Evolutionary conservation across 2,329 filamentous ascomycete genomes (phyloP).

Genomic region (Aspergillus sp.): DNA sequence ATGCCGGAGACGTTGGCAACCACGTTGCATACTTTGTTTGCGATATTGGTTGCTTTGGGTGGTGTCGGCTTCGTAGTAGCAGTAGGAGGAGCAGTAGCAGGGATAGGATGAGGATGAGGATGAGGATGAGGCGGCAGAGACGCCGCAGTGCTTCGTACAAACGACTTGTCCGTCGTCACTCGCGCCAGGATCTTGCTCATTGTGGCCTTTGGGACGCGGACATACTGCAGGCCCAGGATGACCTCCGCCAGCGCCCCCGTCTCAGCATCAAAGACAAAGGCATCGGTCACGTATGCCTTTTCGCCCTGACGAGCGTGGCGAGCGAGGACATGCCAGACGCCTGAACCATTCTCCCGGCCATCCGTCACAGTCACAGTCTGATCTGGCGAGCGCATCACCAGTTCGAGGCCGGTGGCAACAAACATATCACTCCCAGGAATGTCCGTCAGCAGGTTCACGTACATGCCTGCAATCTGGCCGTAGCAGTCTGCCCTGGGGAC

Average conservation of each 20-base stretch:
- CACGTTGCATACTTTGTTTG: background rate
- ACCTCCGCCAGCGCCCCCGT: conserved; percentile 24
- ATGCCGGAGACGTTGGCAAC: conserved; percentile 31
- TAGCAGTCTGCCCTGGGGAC: background rate
- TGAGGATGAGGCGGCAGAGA: background rate
- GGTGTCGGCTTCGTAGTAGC: background rate
- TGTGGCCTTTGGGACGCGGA: conserved; percentile 19
- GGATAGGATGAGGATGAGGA: too few species aligned
- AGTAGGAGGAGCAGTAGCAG: background rate
- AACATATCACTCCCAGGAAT: conserved; percentile 23
- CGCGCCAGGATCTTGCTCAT: conserved; percentile 18
- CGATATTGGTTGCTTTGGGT: background rate
- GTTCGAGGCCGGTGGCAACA: conserved; percentile 28
- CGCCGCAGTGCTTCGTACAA: too few species aligned
- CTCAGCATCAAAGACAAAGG: conserved; percentile 32
- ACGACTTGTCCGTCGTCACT: background rate
- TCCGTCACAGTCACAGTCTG: background rate
- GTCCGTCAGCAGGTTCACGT: background rate
- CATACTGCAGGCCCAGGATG: conserved; percentile 32
- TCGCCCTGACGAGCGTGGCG: conserved; percentile 19
- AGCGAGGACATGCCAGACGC: conserved; percentile 24
- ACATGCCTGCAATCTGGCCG: background rate
- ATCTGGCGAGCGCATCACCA: conserved; percentile 23
- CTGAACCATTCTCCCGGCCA: conserved; percentile 4
- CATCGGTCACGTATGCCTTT: conserved; percentile 23